These are phyloP conservation scores for Epichloe sylvatica DNA, from an alignment of 2,329 filamentous ascomycete genomes.

Conservation along the genomic window DNA sequence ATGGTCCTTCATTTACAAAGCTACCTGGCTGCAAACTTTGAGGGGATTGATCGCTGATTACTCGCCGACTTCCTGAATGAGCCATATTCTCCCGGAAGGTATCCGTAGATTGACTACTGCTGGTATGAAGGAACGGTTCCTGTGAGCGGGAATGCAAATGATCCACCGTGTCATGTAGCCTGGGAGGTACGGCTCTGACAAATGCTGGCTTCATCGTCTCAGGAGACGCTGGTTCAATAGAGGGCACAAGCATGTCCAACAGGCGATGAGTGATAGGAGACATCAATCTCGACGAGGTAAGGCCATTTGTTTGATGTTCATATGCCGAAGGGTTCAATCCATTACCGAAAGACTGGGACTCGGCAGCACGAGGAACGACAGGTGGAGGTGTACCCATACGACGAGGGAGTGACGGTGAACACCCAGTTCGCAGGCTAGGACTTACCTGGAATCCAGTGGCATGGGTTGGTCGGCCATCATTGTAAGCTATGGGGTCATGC, in stretches of 20 bases:
- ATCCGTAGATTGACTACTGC: conserved; percentile 3
- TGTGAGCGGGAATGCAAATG: conserved; percentile 7
- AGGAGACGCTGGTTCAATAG: conserved; percentile 31
- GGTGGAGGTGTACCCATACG: neutral
- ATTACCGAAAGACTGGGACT: conserved; percentile 4
- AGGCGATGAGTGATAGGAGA: conserved; percentile 11
- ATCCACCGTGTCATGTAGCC: conserved; percentile 12
- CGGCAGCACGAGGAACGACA: neutral
- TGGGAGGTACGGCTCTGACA: conserved; percentile 19
- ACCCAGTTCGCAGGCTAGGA: neutral
- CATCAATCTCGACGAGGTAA: conserved; percentile 4
- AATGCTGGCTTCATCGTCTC: conserved; percentile 20
- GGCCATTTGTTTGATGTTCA: conserved; percentile 8
- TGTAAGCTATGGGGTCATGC: neutral
- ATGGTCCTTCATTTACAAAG: conserved; percentile 1
- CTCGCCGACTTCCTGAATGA: conserved; percentile 4
- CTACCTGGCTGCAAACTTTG: neutral
- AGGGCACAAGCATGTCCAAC: conserved; percentile 32
- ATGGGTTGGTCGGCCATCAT: conserved; percentile 2
- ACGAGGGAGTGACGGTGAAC: conserved; percentile 3
- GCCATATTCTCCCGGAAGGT: neutral
- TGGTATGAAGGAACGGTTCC: conserved; percentile 8
- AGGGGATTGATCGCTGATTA: conserved; percentile 7
- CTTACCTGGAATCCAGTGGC: conserved; percentile 3
- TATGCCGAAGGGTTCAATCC: conserved; percentile 16